Evolutionary conservation across 164 flowering plant species (phyloP).

Genomic region (Magnolia officinalis): DNA sequence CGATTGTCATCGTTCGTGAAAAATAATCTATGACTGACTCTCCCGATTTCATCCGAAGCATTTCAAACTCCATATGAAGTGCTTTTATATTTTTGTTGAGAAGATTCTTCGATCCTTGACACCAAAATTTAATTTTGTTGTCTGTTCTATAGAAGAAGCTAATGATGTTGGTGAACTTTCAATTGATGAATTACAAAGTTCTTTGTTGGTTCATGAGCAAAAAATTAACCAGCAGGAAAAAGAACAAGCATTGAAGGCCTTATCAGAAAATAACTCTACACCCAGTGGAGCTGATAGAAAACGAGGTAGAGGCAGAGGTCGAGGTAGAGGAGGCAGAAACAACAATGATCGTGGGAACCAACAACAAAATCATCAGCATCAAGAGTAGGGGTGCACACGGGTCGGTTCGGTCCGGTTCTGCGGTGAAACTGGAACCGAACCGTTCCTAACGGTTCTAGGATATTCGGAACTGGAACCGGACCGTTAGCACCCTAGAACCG

Average conservation of each 20-base stretch:
- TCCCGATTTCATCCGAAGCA: too few relatives aligned
- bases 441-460: too few relatives aligned
- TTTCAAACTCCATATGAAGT: too few relatives aligned
- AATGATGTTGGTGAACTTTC: constrained; percentile 5
- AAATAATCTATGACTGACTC: too few relatives aligned
- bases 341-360: constrained; percentile 4
- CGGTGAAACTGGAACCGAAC: too few relatives aligned
- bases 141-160: constrained; percentile 6
- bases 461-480: too few relatives aligned
- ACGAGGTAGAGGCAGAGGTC: neutral
- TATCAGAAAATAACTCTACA: neutral
- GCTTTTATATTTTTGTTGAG: neutral
- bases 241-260: neutral
- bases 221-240: neutral
- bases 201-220: constrained; percentile 10
- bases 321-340: constrained; percentile 4
- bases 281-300: too few relatives aligned
- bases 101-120: constrained; percentile 8
- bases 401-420: too few relatives aligned
- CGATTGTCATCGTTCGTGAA: too few relatives aligned
- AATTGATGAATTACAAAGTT: constrained; percentile 9
- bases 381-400: too few relatives aligned
- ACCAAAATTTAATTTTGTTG: constrained; percentile 10
- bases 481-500: too few relatives aligned
- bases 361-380: constrained; percentile 1